Percentiles rank a stretch among this genome's conserved stretches.
Conservation (phyloP, 192 early-diverging fungal genomes). For the Backusella morwellensis region DNA sequence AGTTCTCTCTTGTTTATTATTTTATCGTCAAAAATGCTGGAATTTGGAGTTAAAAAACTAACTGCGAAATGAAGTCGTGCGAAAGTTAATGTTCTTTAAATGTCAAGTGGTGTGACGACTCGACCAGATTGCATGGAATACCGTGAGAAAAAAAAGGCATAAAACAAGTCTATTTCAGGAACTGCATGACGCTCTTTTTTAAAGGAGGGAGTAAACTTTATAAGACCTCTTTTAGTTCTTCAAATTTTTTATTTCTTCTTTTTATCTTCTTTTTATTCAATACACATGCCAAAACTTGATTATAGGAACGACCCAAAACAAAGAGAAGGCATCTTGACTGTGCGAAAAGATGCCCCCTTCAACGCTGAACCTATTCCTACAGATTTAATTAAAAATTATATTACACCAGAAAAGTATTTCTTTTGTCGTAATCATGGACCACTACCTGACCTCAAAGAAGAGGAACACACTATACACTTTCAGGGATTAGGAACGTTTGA, state of each 20-base stretch:
- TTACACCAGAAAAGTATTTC: constrained; percentile 76
- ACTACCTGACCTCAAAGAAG: constrained; percentile 69
- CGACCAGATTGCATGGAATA: background rate
- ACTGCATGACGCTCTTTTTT: background rate
- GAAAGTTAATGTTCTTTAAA: background rate
- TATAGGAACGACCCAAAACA: constrained; percentile 78
- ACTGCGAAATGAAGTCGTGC: background rate
- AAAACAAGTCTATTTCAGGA: background rate
- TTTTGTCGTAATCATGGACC: constrained; percentile 91
- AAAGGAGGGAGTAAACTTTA: background rate
- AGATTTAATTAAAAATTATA: constrained; percentile 57
- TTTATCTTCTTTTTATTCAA: background rate
- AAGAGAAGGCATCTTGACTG: constrained; percentile 54
- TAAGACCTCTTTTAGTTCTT: background rate
- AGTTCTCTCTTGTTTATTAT: background rate
- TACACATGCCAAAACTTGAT: constrained; percentile 29
- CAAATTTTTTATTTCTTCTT: background rate
- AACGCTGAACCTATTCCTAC: constrained; percentile 80
- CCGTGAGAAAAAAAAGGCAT: background rate
- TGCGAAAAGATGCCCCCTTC: constrained; percentile 71
- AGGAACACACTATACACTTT: constrained; percentile 58
- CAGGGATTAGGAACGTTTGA: constrained; percentile 34
- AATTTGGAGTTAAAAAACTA: background rate
- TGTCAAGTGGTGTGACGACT: background rate
- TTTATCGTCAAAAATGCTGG: background rate